Percentiles rank a stretch among this genome's conserved stretches.
phyloP scores from a whole-genome alignment of 331 rosid species.

The Rhamnella rubrinervis region DNA sequence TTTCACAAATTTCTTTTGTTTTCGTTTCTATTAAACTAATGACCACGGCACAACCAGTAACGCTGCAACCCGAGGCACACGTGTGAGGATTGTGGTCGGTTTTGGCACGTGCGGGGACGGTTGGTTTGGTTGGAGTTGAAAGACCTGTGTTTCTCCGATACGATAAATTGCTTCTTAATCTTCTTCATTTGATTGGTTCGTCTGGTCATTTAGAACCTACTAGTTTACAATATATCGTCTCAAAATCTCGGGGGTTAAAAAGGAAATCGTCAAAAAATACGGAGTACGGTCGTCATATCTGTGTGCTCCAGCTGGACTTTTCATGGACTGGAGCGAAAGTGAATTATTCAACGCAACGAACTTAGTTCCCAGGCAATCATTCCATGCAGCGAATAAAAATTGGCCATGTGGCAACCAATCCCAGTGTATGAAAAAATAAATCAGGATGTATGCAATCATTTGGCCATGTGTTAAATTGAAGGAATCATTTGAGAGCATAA shows the following conservation, averaged over 20 bases:
- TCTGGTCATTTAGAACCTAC: too few species aligned
- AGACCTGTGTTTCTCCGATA: slow-evolving; percentile 4
- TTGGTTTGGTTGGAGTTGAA: slow-evolving; percentile 6
- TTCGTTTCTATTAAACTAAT: neutral
- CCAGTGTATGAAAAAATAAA: too few species aligned
- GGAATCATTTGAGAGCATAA: too few species aligned
- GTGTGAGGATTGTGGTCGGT: slow-evolving; percentile 40
- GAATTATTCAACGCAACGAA: too few species aligned
- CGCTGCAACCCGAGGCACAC: slow-evolving; percentile 15
- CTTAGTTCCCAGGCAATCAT: too few species aligned
- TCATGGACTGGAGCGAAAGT: neutral
- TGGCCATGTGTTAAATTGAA: too few species aligned
- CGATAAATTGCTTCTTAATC: neutral
- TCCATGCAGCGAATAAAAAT: too few species aligned
- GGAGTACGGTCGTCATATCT: neutral
- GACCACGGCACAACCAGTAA: too few species aligned
- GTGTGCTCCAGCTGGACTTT: neutral
- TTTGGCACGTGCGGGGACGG: slow-evolving; percentile 18
- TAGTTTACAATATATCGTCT: neutral
- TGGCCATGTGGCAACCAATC: neutral
- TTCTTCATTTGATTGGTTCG: too few species aligned
- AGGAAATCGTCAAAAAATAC: neutral
- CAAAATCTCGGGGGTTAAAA: neutral
- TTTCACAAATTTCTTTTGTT: neutral
- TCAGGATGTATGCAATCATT: too few species aligned